Percentiles rank a stretch among this genome's conserved stretches.
These are phyloP conservation scores for Tuber indicum DNA, from an alignment of 495 filamentous ascomycete species.

Conservation along the genomic window DNA sequence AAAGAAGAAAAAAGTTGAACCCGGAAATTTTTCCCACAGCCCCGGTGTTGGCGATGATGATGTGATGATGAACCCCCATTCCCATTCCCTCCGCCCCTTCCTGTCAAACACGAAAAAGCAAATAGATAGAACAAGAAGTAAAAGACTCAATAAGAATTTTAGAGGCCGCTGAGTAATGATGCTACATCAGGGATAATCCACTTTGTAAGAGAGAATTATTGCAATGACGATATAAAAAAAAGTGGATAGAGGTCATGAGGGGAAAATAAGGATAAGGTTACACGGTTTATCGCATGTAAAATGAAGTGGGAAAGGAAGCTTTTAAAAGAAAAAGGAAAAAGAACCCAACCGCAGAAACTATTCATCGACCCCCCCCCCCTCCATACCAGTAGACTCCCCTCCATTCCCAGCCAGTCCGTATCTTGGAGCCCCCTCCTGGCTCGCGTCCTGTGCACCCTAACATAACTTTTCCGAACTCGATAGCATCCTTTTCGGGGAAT, in stretches of 20 bases:
- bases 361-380: background rate
- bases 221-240: background rate
- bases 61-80: background rate
- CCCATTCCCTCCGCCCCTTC: background rate
- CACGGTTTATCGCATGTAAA: conserved; percentile 5
- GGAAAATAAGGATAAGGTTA: background rate
- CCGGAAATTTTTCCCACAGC: conserved; percentile 7
- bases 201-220: conserved; percentile 1
- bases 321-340: background rate
- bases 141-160: background rate
- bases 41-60: background rate
- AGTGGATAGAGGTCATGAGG: conserved; percentile 3
- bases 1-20: background rate
- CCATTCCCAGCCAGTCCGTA: background rate
- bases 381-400: background rate
- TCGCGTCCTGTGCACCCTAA: background rate
- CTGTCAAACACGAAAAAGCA: background rate
- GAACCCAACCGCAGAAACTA: background rate
- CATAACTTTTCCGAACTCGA: background rate
- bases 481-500: background rate
- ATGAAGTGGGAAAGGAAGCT: background rate
- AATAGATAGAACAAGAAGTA: background rate
- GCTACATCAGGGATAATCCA: background rate
- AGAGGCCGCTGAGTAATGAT: background rate
- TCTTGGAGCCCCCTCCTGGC: background rate